phyloP scores from a whole-genome alignment of 2,329 filamentous ascomycete species.

The Fusarium sublunatum region DNA sequence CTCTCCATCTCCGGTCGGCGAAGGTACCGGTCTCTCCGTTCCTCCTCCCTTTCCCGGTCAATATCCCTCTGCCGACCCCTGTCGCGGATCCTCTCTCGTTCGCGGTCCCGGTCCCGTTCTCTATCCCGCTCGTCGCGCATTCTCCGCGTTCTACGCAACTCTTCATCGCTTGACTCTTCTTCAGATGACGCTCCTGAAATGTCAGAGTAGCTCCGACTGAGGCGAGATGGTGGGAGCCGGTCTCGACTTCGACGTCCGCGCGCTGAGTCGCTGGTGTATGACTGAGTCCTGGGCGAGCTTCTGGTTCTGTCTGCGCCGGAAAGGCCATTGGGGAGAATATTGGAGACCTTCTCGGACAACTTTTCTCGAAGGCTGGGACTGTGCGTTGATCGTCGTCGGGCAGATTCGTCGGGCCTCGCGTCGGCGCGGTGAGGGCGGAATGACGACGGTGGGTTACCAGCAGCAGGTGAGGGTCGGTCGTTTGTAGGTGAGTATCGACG shows the following conservation, averaged over 20 bases:
- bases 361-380: conserved; percentile 59
- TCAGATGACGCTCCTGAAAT: conserved; percentile 53
- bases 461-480: conserved; percentile 46
- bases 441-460: conserved; percentile 38
- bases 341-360: conserved; percentile 58
- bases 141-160: conserved; percentile 43
- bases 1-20: conserved; percentile 56
- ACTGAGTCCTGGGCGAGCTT: conserved; percentile 51
- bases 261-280: conserved; percentile 46
- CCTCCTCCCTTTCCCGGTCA: conserved; percentile 54
- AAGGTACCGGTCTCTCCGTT: conserved; percentile 52
- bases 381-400: conserved; percentile 48
- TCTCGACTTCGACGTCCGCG: conserved; percentile 56
- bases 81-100: conserved; percentile 47
- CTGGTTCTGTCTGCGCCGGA: conserved; percentile 51
- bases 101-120: conserved; percentile 46
- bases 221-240: conserved; percentile 54
- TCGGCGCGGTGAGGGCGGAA: conserved; percentile 52
- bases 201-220: conserved; percentile 58
- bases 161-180: conserved; percentile 50
- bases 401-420: conserved; percentile 50
- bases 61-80: conserved; percentile 53
- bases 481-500: conserved; percentile 51
- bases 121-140: conserved; percentile 46
- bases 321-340: conserved; percentile 55